Evolutionary conservation across 805 yeast species (phyloP), one percentile per base, ranked within the genome.

Genomic region (Wickerhamomyces ciferrii): DNA sequence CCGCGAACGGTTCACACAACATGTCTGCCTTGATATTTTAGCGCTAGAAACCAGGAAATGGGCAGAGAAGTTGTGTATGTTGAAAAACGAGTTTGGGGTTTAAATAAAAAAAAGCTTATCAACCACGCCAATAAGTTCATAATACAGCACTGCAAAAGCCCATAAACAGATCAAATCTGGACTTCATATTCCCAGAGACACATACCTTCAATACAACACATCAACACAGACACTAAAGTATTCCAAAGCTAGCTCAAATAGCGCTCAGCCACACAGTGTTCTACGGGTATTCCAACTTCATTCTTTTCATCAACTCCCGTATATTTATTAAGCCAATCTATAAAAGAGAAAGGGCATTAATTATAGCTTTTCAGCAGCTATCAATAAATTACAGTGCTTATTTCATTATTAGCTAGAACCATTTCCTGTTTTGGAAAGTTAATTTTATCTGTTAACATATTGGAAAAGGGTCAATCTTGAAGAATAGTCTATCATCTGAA

Each of bases 261-360:
- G 31, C 31, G 31, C 29, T 17, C 31, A 27, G 31, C 31, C 45
- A n/a, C 24, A 41, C 21, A 20, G 18, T 36, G 24, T 39, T 34
- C 39, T 20, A 35, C 41, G 40, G 32, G 39, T 39, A 32, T 37
- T 44, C 29, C 35, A 24, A 10, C 38, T 38, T 38, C 23, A 41
- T 41, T 32, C 39, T 40, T 39, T 41, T 42, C 24, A 39, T 31
- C 18, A 11, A 18, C 38, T 34, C n/a, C 35, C 39, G 37, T 23
- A 19, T 34, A 37, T 7, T 27, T 4, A 13, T 27, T 13, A 27
- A 4, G 7, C 14, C 14, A 27, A 7, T 27, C 11, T 5, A 14
- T 4, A 27, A 27, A 14, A 10, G 14, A 27, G 11, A 13, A 14
- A 27, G 31, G 31, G 14, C 7, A 24, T 24, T 24, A 7, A 24